Evolutionary conservation across 345 rosid species (phyloP), one percentile per base, ranked within the genome.

Genomic region (Sisymbrium irio): DNA sequence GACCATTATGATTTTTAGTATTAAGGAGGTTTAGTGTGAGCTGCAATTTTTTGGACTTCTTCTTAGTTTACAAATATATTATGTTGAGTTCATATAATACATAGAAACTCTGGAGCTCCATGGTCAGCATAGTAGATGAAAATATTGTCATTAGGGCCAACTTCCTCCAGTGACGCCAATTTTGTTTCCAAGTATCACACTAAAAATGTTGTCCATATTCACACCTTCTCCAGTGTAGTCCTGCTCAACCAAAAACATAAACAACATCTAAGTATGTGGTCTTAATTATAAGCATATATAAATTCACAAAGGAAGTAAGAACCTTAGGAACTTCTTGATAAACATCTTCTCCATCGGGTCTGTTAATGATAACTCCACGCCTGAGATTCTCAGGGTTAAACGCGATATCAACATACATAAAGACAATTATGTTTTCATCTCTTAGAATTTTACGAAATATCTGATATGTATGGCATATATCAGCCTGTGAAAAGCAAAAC

Each of bases 401-500:
- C 0, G 97, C 97, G 10, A 90, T 85, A 65, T n/a, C n/a, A n/a
- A n/a, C n/a, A n/a, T n/a, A n/a, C n/a, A n/a, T n/a, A n/a, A n/a
- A n/a, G n/a, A n/a, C 94, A 10, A 88, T 78, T 11, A 88, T 90
- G 78, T 90, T 90, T 44, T 90, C 90, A 3, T 88, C 94, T 53
- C 81, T 77, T 55, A 86, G 1, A 49, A 92, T 94, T 42, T 66
- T 80, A 55, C 69, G 81, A 45, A 86, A 51, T 6, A 81, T 66
- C 46, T 88, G 94, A 66, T 90, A 88, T 3, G 94, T 92, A 71
- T 90, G 97, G 63, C 97, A 86, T 19, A 87, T 68, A 72, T 90
- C 89, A 13, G 97, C 92, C 92, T 89, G 72, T 45, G 4, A 73
- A 55, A 30, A 4, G n/a, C n/a, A 50, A 66, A 25, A 46, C 7